Evolutionary conservation across 495 filamentous ascomycete genomes (phyloP).

Genomic region (Parachaetomium inaequale): DNA sequence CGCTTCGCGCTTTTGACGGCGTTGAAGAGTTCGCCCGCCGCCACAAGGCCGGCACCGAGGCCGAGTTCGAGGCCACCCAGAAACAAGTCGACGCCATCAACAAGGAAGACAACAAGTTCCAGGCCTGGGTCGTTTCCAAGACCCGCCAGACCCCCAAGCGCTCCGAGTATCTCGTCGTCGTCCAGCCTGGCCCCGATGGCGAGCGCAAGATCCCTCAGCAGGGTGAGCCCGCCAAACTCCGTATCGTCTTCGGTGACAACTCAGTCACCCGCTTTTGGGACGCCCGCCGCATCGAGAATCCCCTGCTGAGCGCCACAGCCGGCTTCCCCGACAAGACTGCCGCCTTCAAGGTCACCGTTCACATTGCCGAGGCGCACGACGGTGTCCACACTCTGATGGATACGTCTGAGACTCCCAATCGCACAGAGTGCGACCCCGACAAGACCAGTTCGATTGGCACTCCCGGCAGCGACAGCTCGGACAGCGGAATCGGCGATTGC

Average conservation of each 20-base stretch:
- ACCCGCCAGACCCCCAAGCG: slow-evolving; percentile 7
- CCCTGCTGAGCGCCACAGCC: neutral
- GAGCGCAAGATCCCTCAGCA: neutral
- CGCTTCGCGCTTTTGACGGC: neutral
- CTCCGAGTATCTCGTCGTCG: neutral
- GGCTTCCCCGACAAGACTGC: neutral
- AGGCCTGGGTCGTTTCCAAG: slow-evolving; percentile 4
- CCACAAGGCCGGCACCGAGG: slow-evolving; percentile 13
- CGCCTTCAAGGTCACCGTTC: neutral
- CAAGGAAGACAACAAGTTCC: neutral
- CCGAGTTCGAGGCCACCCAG: slow-evolving; percentile 2
- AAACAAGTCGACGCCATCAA: slow-evolving; percentile 6
- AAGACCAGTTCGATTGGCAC: neutral
- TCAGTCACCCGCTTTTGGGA: slow-evolving; percentile 1
- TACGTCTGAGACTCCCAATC: neutral
- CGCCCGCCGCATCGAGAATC: neutral
- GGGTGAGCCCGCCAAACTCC: neutral
- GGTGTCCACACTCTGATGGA: neutral
- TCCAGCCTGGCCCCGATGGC: neutral
- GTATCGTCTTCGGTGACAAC: neutral
- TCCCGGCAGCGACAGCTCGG: neutral
- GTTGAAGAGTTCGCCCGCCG: slow-evolving; percentile 4
- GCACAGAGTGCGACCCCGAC: neutral
- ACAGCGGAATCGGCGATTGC: neutral
- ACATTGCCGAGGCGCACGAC: neutral